Evolutionary conservation across 1,284 basidiomycete species (phyloP).

Genomic region (Rhodotorula sp.): DNA sequence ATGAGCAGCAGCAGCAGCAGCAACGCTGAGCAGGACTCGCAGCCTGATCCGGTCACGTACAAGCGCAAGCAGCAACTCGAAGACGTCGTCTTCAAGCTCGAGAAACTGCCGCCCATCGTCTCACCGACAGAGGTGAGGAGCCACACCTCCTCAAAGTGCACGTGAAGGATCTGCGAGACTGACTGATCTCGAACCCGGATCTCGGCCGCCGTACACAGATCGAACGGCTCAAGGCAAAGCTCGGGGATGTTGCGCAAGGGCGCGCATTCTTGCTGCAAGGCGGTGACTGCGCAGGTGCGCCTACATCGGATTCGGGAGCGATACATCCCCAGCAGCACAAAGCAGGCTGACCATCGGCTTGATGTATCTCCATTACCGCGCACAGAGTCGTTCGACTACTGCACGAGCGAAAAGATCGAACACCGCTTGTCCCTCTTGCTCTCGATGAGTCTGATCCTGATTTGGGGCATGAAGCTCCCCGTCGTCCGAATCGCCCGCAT

Average conservation of each 20-base stretch:
- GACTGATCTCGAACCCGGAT: background rate
- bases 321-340: background rate
- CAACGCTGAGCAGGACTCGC: background rate
- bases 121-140: conserved; percentile 74
- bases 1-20: background rate
- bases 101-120: conserved; percentile 76
- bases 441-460: conserved; percentile 81
- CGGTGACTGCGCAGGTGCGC: conserved; percentile 80
- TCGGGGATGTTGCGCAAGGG: conserved; percentile 75
- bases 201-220: conserved; percentile 57
- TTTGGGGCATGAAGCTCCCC: conserved; percentile 53
- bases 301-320: too few species aligned
- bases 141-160: conserved; percentile 3
- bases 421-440: conserved; percentile 91
- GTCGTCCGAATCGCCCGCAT: conserved; percentile 88
- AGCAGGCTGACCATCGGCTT: background rate
- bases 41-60: conserved; percentile 50
- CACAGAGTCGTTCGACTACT: conserved; percentile 51
- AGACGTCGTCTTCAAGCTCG: conserved; percentile 68
- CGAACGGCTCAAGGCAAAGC: conserved; percentile 75
- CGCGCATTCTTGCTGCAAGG: conserved; percentile 93
- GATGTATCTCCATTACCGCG: background rate
- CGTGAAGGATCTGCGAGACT: background rate
- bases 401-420: conserved; percentile 78
- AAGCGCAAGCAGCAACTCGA: conserved; percentile 50